phyloP scores from a whole-genome alignment of 2,329 filamentous ascomycete genomes.

The Penicillium sp. region DNA sequence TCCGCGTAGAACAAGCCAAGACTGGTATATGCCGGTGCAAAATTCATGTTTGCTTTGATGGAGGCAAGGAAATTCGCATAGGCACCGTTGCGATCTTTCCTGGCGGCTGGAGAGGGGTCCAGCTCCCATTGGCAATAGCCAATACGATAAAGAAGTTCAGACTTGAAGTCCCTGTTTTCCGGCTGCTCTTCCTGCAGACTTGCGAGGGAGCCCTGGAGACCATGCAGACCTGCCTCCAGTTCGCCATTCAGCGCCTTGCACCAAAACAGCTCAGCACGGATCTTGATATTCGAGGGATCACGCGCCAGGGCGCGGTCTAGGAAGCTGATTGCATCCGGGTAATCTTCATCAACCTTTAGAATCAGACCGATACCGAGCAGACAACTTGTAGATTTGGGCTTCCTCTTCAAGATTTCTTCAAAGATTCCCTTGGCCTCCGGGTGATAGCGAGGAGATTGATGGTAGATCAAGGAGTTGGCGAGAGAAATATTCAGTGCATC shows the following conservation, averaged over 20 bases:
- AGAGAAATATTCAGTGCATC: conserved; percentile 73
- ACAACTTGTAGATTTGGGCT: conserved; percentile 70
- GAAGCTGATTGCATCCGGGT: conserved; percentile 72
- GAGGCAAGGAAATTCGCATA: conserved; percentile 79
- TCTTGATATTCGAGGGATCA: conserved; percentile 67
- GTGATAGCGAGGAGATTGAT: conserved; percentile 85
- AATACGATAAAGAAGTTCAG: conserved; percentile 80
- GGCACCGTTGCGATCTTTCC: conserved; percentile 74
- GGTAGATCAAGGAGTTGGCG: conserved; percentile 81
- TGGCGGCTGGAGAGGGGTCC: conserved; percentile 65
- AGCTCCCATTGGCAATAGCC: conserved; percentile 83
- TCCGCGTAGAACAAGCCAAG: conserved; percentile 88
- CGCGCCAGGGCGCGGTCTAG: conserved; percentile 68
- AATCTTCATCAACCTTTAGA: conserved; percentile 89
- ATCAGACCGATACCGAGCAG: conserved; percentile 88
- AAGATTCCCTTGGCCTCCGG: conserved; percentile 83
- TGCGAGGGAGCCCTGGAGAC: conserved; percentile 65
- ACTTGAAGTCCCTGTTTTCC: conserved; percentile 65
- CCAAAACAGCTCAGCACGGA: conserved; percentile 87
- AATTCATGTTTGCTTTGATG: conserved; percentile 79
- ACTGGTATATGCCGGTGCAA: conserved; percentile 84
- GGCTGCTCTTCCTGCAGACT: conserved; percentile 59
- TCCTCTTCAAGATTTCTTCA: conserved; percentile 69
- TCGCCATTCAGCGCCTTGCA: conserved; percentile 79
- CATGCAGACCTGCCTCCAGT: conserved; percentile 60